phyloP scores from a whole-genome alignment of 2,329 filamentous ascomycete species.

The Cercospora sp. region DNA sequence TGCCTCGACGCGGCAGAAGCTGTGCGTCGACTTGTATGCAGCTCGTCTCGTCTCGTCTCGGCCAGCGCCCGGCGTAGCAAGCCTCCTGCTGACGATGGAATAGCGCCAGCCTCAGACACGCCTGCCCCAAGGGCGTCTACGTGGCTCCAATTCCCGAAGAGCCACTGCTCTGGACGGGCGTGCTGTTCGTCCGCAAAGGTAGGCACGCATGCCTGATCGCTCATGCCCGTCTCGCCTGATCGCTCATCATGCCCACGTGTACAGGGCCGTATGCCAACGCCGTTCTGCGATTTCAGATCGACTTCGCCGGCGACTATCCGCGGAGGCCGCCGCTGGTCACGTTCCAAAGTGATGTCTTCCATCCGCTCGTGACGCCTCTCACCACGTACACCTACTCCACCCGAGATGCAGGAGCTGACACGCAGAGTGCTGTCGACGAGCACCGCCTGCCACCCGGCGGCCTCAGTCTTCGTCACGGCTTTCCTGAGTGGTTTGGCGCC shows the following conservation, averaged over 20 bases:
- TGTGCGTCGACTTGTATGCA: conserved; percentile 75
- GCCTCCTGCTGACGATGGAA: conserved; percentile 17
- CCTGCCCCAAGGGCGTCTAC: conserved; percentile 83
- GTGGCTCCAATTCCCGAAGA: conserved; percentile 81
- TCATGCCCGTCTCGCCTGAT: background rate
- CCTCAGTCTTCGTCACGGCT: conserved; percentile 87
- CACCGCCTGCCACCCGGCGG: conserved; percentile 83
- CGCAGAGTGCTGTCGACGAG: conserved; percentile 79
- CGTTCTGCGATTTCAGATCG: conserved; percentile 85
- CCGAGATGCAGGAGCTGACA: conserved; percentile 70
- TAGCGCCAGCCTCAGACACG: conserved; percentile 48
- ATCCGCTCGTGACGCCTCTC: conserved; percentile 85
- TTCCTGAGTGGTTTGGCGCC: conserved; percentile 76
- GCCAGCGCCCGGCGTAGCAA: background rate
- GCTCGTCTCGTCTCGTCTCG: background rate
- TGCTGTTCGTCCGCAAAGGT: conserved; percentile 90
- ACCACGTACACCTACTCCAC: conserved; percentile 95
- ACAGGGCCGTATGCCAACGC: conserved; percentile 85
- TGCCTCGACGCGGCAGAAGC: conserved; percentile 68
- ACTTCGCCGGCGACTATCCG: conserved; percentile 81
- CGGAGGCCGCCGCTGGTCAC: conserved; percentile 77
- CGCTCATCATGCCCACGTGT: conserved; percentile 16
- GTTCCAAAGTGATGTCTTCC: conserved; percentile 91
- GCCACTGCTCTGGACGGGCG: conserved; percentile 81
- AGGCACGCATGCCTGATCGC: conserved; percentile 25